These are phyloP conservation scores for Coffea canephora DNA, from an alignment of 257 asterid species.

Conservation along the genomic window DNA sequence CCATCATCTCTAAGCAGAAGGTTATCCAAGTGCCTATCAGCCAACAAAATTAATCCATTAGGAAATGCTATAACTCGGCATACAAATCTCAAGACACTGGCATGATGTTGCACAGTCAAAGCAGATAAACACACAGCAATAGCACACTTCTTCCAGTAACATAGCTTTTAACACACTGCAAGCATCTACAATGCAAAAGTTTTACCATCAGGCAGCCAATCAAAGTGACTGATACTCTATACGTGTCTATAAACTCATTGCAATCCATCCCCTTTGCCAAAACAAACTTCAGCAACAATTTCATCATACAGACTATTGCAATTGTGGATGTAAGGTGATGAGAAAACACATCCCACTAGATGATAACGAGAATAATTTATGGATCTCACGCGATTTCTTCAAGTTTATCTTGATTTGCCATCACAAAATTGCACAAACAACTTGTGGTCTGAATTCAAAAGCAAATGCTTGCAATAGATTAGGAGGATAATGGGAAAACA, in stretches of 20 bases:
- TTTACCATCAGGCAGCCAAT: not conserved
- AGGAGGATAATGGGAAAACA: not conserved
- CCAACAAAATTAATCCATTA: constrained; percentile 23
- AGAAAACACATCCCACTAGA: not conserved
- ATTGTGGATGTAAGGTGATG: not conserved
- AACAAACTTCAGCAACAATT: too few relatives aligned
- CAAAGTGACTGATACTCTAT: not conserved
- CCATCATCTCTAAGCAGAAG: constrained; percentile 95
- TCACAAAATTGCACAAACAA: not conserved
- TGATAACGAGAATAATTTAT: too few relatives aligned
- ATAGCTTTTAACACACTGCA: not conserved
- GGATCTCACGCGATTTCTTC: too few relatives aligned
- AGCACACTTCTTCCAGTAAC: not conserved
- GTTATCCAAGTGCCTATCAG: constrained; percentile 91
- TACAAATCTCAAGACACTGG: not conserved
- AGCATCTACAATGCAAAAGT: not conserved
- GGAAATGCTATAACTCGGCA: constrained; percentile 2
- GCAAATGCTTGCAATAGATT: not conserved
- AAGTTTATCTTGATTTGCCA: not conserved
- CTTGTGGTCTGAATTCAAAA: not conserved
- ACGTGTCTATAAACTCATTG: not conserved
- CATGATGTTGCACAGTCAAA: not conserved
- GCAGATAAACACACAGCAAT: not conserved
- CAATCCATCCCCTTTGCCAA: not conserved
- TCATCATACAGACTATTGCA: too few relatives aligned